Conservation (phyloP, 2,329 filamentous ascomycete species). For the Thielaviopsis euricoi region DNA sequence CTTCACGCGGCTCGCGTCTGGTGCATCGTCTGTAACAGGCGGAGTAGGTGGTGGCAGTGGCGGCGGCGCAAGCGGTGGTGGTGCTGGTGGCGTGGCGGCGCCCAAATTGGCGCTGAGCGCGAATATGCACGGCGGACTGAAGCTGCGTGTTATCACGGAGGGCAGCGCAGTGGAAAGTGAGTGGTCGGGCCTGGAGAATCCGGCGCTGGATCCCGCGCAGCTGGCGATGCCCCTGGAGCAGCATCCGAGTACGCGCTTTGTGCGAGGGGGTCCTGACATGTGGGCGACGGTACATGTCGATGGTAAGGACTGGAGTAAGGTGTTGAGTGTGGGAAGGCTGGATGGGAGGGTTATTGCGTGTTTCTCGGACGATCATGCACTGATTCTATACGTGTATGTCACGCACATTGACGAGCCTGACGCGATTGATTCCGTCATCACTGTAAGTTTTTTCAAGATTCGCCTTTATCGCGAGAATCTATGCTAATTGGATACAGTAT, state of each 20-base stretch:
- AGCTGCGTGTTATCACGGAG: constrained; percentile 67
- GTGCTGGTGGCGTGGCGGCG: constrained; percentile 14
- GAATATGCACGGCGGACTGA: constrained; percentile 84
- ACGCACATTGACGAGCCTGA: constrained; percentile 49
- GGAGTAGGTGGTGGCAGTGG: neutral
- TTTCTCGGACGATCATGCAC: constrained; percentile 62
- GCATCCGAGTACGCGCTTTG: constrained; percentile 69
- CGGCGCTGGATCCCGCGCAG: constrained; percentile 65
- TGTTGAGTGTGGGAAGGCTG: constrained; percentile 80
- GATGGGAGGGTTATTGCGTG: constrained; percentile 89
- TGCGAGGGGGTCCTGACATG: constrained; percentile 56
- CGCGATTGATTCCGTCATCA: constrained; percentile 58
- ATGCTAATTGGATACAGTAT: constrained; percentile 18
- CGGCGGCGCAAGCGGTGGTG: neutral
- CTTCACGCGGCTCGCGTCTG: constrained; percentile 70
- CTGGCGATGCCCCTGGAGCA: constrained; percentile 56
- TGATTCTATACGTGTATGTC: constrained; percentile 73
- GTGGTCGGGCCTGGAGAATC: constrained; percentile 77
- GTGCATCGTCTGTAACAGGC: constrained; percentile 17
- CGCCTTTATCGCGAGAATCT: too few relatives aligned
- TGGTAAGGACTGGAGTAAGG: constrained; percentile 82
- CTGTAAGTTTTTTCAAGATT: constrained; percentile 32
- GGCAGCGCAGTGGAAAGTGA: constrained; percentile 68
- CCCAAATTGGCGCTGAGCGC: constrained; percentile 74
- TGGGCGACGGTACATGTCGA: constrained; percentile 89